Evolutionary conservation across 495 filamentous ascomycete genomes (phyloP).

Genomic region (Wilcoxina mikolae): DNA sequence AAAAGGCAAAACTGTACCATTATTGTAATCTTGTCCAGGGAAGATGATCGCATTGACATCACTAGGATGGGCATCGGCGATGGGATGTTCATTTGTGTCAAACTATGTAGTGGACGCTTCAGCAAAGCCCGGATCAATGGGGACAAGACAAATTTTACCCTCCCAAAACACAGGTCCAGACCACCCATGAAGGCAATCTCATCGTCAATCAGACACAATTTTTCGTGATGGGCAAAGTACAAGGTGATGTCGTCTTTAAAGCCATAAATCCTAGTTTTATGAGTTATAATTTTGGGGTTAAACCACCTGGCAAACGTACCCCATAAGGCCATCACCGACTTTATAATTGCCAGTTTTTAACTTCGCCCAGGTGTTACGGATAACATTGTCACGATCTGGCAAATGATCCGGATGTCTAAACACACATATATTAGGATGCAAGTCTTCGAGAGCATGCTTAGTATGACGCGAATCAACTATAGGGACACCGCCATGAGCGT

Average conservation of each 20-base stretch:
- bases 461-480: constrained; percentile 72
- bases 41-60: constrained; percentile 63
- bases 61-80: constrained; percentile 71
- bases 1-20: constrained; percentile 33
- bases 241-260: constrained; percentile 64
- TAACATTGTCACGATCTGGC: constrained; percentile 47
- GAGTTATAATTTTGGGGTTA: background rate
- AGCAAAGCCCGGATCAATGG: background rate
- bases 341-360: constrained; percentile 35
- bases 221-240: constrained; percentile 96
- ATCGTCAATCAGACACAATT: constrained; percentile 66
- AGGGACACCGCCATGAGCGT: constrained; percentile 30
- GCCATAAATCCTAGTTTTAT: constrained; percentile 47
- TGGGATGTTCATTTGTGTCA: constrained; percentile 56
- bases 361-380: constrained; percentile 31
- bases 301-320: constrained; percentile 1
- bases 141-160: constrained; percentile 17
- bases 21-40: constrained; percentile 91
- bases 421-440: constrained; percentile 78
- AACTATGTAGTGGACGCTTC: constrained; percentile 24
- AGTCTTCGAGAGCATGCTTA: constrained; percentile 60
- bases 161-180: constrained; percentile 51
- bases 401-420: constrained; percentile 87
- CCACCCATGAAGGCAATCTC: constrained; percentile 79
- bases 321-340: constrained; percentile 29